Evolutionary conservation across 2,329 filamentous ascomycete species (phyloP).

Genomic region (Aspergillus sp.): DNA sequence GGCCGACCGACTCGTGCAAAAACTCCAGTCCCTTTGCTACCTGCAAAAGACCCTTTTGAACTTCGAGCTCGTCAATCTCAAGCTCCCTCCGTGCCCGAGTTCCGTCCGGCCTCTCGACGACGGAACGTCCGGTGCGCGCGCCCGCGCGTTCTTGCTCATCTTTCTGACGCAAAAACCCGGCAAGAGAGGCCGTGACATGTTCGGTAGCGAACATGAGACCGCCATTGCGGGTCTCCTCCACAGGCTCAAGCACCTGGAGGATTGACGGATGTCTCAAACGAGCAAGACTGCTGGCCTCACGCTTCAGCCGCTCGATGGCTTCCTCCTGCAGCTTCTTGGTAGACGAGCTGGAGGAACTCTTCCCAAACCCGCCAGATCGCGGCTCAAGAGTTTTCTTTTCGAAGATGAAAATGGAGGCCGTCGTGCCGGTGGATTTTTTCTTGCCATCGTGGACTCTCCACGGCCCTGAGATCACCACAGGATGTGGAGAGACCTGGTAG

Average conservation of each 20-base stretch:
- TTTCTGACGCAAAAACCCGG: constrained; percentile 74
- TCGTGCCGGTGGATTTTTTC: constrained; percentile 86
- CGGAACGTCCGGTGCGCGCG: constrained; percentile 66
- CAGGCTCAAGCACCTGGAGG: constrained; percentile 84
- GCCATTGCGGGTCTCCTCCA: constrained; percentile 85
- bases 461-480: constrained; percentile 73
- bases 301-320: constrained; percentile 81
- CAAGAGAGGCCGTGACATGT: constrained; percentile 78
- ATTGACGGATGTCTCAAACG: constrained; percentile 84
- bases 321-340: constrained; percentile 80
- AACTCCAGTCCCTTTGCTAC: constrained; percentile 92
- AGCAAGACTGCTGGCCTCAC: constrained; percentile 82
- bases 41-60: constrained; percentile 91
- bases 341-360: constrained; percentile 51
- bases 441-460: constrained; percentile 98
- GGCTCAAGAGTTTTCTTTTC: constrained; percentile 78
- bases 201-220: constrained; percentile 96
- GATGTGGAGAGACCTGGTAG: constrained; percentile 70
- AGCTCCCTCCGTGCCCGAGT: constrained; percentile 66
- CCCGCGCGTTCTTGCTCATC: constrained; percentile 74
- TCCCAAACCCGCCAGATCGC: constrained; percentile 53
- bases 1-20: constrained; percentile 83
- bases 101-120: constrained; percentile 70
- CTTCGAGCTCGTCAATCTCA: constrained; percentile 93
- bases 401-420: constrained; percentile 88